phyloP scores from a whole-genome alignment of 306 rosid genomes.

The Prunus davidiana region DNA sequence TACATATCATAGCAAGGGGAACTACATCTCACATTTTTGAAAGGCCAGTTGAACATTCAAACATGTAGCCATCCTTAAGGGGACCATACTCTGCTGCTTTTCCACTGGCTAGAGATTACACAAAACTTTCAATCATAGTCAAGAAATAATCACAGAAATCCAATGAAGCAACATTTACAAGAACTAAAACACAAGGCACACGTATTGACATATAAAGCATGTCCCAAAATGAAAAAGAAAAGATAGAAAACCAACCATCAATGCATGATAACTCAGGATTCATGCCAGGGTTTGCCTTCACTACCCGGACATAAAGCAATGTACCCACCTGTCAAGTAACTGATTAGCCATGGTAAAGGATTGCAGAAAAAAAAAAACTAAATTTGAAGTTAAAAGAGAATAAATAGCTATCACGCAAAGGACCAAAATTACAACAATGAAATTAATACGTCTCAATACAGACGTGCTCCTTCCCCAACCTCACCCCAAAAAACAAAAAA shows the following conservation, averaged over 20 bases:
- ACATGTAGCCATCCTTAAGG: conserved; percentile 81
- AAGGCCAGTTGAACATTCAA: conserved; percentile 81
- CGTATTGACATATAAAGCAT: background rate
- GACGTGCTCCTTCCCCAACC: background rate
- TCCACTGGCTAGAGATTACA: conserved; percentile 51
- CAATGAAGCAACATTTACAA: background rate
- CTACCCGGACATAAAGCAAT: conserved; percentile 71
- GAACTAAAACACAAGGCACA: background rate
- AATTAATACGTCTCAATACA: background rate
- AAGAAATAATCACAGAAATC: conserved; percentile 8
- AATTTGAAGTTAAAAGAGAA: background rate
- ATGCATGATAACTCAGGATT: conserved; percentile 91
- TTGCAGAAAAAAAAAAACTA: conserved; percentile 13
- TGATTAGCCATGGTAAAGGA: conserved; percentile 23
- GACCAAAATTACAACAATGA: background rate
- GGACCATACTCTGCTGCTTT: conserved; percentile 79
- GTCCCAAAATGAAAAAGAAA: background rate
- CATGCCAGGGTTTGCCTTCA: conserved; percentile 79
- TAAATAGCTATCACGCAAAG: background rate
- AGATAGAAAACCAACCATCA: conserved; percentile 57
- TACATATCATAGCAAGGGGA: background rate
- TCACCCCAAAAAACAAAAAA: background rate
- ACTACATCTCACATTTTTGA: conserved; percentile 66
- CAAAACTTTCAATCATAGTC: conserved; percentile 14
- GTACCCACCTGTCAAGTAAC: conserved; percentile 62